Conservation (phyloP, 2,329 filamentous ascomycete species). For the Sporothrix variecibatus region DNA sequence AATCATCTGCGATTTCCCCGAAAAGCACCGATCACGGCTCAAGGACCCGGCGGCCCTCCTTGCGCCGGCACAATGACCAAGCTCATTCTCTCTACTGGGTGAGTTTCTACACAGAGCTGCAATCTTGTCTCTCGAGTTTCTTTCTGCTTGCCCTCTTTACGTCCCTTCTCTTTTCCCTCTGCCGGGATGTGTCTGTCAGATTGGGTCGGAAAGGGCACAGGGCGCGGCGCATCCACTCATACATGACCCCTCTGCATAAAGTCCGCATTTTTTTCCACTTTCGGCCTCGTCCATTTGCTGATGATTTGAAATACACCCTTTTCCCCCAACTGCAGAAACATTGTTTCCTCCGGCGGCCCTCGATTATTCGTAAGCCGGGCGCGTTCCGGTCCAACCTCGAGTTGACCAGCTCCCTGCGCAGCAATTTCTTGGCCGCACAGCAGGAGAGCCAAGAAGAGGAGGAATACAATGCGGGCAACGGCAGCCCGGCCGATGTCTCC, state of each 20-base stretch:
- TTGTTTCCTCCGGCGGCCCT: slow-evolving; percentile 82
- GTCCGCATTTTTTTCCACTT: not conserved
- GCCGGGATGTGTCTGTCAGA: not conserved
- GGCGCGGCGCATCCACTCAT: not conserved
- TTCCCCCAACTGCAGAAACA: slow-evolving; percentile 44
- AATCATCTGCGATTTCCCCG: not conserved
- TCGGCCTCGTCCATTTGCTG: slow-evolving; percentile 11
- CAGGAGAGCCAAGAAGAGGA: slow-evolving; percentile 51
- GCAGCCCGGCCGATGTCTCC: slow-evolving; percentile 6
- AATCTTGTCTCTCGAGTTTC: not conserved
- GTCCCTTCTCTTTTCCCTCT: not conserved
- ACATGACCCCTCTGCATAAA: not conserved
- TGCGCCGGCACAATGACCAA: slow-evolving; percentile 24
- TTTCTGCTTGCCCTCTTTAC: not conserved
- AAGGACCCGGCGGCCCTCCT: slow-evolving; percentile 5
- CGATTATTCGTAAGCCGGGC: slow-evolving; percentile 77
- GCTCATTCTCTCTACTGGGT: slow-evolving; percentile 27
- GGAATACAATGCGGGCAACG: slow-evolving; percentile 29
- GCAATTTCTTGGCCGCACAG: slow-evolving; percentile 77
- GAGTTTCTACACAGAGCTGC: not conserved
- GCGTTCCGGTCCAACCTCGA: slow-evolving; percentile 89
- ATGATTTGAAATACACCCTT: slow-evolving; percentile 35
- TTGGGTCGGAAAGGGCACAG: not conserved
- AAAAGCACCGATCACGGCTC: not conserved
- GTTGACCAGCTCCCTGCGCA: slow-evolving; percentile 81